Base-by-base conservation (phyloP, 2,329 filamentous ascomycete genomes). In the Scolecobasidium constrictum region DNA sequence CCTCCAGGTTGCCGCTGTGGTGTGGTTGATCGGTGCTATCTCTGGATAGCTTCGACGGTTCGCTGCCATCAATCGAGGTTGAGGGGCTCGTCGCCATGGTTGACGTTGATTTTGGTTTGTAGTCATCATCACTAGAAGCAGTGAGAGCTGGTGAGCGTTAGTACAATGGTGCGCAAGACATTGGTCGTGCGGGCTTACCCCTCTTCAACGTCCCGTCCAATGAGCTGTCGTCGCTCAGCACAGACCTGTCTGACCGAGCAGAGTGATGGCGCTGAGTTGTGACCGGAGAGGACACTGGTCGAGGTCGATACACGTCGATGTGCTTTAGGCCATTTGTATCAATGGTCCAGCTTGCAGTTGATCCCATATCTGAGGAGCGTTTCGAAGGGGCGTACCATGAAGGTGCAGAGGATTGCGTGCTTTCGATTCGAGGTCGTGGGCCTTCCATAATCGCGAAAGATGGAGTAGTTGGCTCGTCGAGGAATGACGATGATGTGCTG, bases 61-160 rank as follows among this genome's bases (percentile, higher is more conserved):
- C 26, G 26, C 26, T 31, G 26, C n/a, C n/a, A 31, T 31, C 16
- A 19, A 31, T 23, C n/a, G 42, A 44, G 35, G 18, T 41, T 7
- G 42, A 39, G 13, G 35, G 35, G 20, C 23, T 38, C 7, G 35
- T 39, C 9, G 26, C 9, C 26, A 31, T 31, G 26, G 26, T 31
- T 9, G 26, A 31, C 9, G 26, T 9, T 7, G 26, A 31, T 7
- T n/a, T 7, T 31, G 26, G 26, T n/a, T 31, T 31, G 26, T 31
- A 31, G n/a, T 31, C n/a, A n/a, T n/a, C 26, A 31, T 31, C 26
- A 31, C 26, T 31, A 7, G 26, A 31, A 9, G 26, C 9, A 31
- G 26, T 31, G 9, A 31, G n/a, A 7, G 26, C 26, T 31, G n/a
- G n/a, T 7, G 26, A 9, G 9, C 9, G 26, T 31, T 31, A 31